Evolutionary conservation across 805 yeast genomes (phyloP).

Genomic region (Candida anglica): DNA sequence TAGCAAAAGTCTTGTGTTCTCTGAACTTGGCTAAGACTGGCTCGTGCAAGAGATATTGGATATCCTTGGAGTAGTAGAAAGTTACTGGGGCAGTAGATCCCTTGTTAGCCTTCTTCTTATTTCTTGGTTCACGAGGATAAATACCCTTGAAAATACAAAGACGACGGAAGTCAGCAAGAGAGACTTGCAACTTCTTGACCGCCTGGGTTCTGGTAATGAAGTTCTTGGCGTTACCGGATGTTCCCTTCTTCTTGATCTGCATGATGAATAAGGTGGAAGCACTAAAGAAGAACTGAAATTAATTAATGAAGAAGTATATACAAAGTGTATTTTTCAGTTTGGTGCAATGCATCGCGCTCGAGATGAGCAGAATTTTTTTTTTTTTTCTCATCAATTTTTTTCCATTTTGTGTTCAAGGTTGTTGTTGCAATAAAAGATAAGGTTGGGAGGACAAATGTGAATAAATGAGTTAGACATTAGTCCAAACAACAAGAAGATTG

Average conservation of each 20-base stretch:
- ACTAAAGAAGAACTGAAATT: too few relatives aligned
- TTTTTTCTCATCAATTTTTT: slow-evolving; percentile 3
- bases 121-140: slow-evolving; percentile 94
- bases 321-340: too few relatives aligned
- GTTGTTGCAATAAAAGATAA: too few relatives aligned
- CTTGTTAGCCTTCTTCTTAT: slow-evolving; percentile 94
- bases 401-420: neutral
- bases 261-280: neutral
- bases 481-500: too few relatives aligned
- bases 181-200: slow-evolving; percentile 82
- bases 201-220: slow-evolving; percentile 95
- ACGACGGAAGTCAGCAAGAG: slow-evolving; percentile 94
- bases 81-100: slow-evolving; percentile 97
- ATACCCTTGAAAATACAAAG: slow-evolving; percentile 97
- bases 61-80: slow-evolving; percentile 90
- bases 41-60: slow-evolving; percentile 91
- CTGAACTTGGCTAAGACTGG: slow-evolving; percentile 89
- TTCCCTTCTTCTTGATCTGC: slow-evolving; percentile 72
- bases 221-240: slow-evolving; percentile 85
- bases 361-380: slow-evolving; percentile 4
- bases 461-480: too few relatives aligned
- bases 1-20: slow-evolving; percentile 92
- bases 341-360: too few relatives aligned
- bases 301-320: too few relatives aligned
- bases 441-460: too few relatives aligned